A percentile compares a stretch with the other conserved stretches of the same genome.
Conservation (phyloP, 2,329 filamentous ascomycete genomes). For the Ampelomyces quisqualis region DNA sequence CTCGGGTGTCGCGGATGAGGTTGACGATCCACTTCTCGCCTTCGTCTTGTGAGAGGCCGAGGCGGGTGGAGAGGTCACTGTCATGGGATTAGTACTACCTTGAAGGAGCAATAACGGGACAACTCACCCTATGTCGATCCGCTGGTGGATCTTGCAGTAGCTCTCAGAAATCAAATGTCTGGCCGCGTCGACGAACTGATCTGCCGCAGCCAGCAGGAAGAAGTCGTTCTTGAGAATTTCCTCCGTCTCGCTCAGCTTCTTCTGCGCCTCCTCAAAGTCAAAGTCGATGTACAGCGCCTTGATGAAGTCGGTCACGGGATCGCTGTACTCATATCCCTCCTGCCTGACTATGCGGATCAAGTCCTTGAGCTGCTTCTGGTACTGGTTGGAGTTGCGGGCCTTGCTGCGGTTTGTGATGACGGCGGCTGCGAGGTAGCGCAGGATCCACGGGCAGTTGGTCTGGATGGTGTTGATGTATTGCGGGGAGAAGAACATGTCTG, state of each 20-base stretch:
- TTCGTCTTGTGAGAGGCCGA: conserved; percentile 89
- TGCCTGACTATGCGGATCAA: conserved; percentile 93
- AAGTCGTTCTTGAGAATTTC: conserved; percentile 91
- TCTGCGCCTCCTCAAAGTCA: conserved; percentile 94
- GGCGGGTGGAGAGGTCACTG: conserved; percentile 82
- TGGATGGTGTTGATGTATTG: conserved; percentile 99
- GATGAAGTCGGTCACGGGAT: conserved; percentile 94
- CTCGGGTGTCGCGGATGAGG: conserved; percentile 92
- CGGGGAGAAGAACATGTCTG: conserved; percentile 95
- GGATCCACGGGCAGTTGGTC: conserved; percentile 93
- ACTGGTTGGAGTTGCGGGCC: conserved; percentile 75
- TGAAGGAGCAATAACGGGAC: neutral
- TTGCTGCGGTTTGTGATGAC: conserved; percentile 84
- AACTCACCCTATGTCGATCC: conserved; percentile 87
- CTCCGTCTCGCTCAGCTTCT: conserved; percentile 82
- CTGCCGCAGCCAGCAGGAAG: conserved; percentile 83
- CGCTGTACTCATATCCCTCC: conserved; percentile 95
- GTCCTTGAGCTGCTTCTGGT: conserved; percentile 99
- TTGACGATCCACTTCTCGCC: conserved; percentile 99
- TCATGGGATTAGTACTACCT: neutral
- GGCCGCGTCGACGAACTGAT: conserved; percentile 89
- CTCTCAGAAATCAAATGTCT: conserved; percentile 96
- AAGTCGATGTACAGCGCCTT: conserved; percentile 95
- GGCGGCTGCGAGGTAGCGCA: conserved; percentile 89
- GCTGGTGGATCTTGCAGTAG: conserved; percentile 99